A percentile compares a stretch with the other conserved stretches of the same genome.
Conservation (phyloP, 2,329 filamentous ascomycete species). For the Ascochyta viciae-villosae region DNA sequence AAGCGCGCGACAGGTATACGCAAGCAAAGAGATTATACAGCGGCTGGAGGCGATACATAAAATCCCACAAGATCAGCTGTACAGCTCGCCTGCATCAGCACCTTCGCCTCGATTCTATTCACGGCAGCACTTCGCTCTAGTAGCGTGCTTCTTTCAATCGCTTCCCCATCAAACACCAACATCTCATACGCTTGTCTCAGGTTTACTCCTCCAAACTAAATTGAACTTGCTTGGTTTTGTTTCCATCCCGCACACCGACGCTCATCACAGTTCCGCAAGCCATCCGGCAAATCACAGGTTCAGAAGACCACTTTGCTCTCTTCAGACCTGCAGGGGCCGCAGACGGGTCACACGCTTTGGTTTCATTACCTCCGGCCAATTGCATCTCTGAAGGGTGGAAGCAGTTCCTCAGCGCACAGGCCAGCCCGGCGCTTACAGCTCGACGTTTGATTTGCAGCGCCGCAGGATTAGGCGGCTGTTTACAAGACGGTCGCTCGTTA, state of each 20-base stretch:
- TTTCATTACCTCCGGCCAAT: slow-evolving; percentile 40
- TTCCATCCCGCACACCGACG: slow-evolving; percentile 34
- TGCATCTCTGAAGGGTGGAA: slow-evolving; percentile 20
- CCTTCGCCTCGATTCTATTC: slow-evolving; percentile 30
- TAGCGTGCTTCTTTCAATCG: slow-evolving; percentile 15
- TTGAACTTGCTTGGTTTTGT: slow-evolving; percentile 19
- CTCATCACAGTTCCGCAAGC: slow-evolving; percentile 34
- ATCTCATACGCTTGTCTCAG: slow-evolving; percentile 42
- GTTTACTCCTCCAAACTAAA: slow-evolving; percentile 19
- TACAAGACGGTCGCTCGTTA: slow-evolving; percentile 32
- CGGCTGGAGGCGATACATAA: slow-evolving; percentile 48
- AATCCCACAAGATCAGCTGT: slow-evolving; percentile 39
- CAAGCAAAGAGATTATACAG: slow-evolving; percentile 40
- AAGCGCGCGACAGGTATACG: slow-evolving; percentile 47
- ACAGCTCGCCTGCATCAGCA: slow-evolving; percentile 29
- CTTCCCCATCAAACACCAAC: slow-evolving; percentile 25
- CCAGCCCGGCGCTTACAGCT: slow-evolving; percentile 40
- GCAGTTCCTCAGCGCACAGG: slow-evolving; percentile 25
- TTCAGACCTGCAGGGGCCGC: slow-evolving; percentile 45
- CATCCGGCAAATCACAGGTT: slow-evolving; percentile 37
- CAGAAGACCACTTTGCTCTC: slow-evolving; percentile 22
- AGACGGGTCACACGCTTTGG: slow-evolving; percentile 46
- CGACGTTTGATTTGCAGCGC: slow-evolving; percentile 28
- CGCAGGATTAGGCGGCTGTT: slow-evolving; percentile 35
- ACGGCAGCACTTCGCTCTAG: slow-evolving; percentile 22